Evolutionary conservation across 2,329 filamentous ascomycete genomes (phyloP).

Genomic region (Calonectria pauciramosa): DNA sequence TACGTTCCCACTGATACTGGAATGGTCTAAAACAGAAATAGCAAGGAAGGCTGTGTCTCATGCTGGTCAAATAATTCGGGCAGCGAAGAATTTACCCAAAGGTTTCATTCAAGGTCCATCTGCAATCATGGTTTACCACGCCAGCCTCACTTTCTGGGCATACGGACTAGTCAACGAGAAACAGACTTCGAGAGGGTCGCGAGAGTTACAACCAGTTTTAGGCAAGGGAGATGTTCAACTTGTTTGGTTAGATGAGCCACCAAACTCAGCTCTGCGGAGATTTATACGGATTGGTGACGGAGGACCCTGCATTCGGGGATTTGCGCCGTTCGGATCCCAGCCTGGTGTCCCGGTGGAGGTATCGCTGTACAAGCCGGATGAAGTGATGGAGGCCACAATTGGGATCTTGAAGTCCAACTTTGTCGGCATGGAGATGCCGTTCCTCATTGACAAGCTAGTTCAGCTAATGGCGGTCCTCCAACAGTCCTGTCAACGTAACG

Average conservation of each 20-base stretch:
- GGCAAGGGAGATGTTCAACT: neutral
- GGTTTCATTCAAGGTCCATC: slow-evolving; percentile 38
- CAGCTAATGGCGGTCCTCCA: neutral
- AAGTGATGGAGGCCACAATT: neutral
- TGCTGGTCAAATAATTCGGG: slow-evolving; percentile 45
- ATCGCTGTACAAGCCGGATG: neutral
- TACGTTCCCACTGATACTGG: slow-evolving; percentile 49
- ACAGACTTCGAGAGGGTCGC: neutral
- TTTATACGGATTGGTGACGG: neutral
- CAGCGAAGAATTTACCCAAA: slow-evolving; percentile 30
- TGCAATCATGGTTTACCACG: slow-evolving; percentile 47
- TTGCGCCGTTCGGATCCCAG: neutral
- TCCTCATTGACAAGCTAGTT: neutral
- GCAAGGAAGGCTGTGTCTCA: slow-evolving; percentile 50
- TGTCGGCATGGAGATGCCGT: neutral
- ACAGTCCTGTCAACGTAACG: neutral
- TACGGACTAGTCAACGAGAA: slow-evolving; percentile 32
- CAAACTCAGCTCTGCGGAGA: neutral
- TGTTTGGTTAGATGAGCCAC: neutral
- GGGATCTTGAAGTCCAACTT: neutral
- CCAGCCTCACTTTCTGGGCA: slow-evolving; percentile 46
- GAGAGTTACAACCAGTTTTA: neutral
- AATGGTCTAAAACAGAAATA: slow-evolving; percentile 53
- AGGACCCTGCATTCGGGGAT: neutral
- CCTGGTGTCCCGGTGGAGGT: neutral